Evolutionary conservation across 2,329 filamentous ascomycete genomes (phyloP).

Genomic region (Tolypocladium guangdongense): DNA sequence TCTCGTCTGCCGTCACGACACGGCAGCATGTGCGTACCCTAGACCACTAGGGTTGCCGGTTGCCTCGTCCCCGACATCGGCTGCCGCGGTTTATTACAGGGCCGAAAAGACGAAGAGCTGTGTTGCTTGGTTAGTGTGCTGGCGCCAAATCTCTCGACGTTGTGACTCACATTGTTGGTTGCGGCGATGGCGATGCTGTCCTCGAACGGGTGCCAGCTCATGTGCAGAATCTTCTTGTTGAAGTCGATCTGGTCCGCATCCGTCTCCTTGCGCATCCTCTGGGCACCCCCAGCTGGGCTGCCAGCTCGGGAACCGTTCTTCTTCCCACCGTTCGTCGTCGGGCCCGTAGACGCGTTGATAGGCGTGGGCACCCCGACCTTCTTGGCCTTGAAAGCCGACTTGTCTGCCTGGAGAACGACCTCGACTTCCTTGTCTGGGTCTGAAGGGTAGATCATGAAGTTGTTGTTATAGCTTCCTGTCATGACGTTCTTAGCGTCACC

Average conservation of each 20-base stretch:
- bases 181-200: conserved; percentile 99
- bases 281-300: conserved; percentile 68
- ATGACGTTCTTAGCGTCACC: conserved; percentile 98
- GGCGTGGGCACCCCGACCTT: conserved; percentile 97
- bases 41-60: not conserved
- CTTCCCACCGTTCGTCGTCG: conserved; percentile 65
- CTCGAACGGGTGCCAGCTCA: conserved; percentile 99
- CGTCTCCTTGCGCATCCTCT: conserved; percentile 97
- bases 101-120: conserved; percentile 73
- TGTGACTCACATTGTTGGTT: conserved; percentile 83
- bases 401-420: conserved; percentile 94
- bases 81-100: conserved; percentile 35
- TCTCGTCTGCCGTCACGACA: not conserved
- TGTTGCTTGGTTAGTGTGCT: conserved; percentile 12
- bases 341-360: conserved; percentile 74
- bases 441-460: conserved; percentile 99
- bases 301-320: conserved; percentile 80
- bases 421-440: conserved; percentile 94
- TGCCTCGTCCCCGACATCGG: not conserved
- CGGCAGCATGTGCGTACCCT: not conserved
- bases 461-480: conserved; percentile 99
- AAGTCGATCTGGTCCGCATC: conserved; percentile 99
- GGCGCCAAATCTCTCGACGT: not conserved
- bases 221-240: conserved; percentile 99
- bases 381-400: conserved; percentile 99